Conservation (phyloP, 2,329 filamentous ascomycete species). For the Penicillium corylophilum region DNA sequence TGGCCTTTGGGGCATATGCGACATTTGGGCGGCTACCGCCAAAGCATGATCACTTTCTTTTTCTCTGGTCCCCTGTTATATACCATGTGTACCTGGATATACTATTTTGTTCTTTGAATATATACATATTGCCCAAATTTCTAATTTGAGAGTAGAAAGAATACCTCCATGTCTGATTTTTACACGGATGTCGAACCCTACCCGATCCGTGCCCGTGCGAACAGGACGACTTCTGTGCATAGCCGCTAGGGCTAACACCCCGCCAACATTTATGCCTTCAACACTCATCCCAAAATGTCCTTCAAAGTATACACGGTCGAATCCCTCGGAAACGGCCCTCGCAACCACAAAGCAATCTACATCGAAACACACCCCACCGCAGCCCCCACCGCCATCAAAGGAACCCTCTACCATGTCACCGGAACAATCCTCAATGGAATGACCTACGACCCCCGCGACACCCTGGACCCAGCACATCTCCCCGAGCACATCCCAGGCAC, state of each 20-base stretch:
- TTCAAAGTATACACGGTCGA: conserved; percentile 17
- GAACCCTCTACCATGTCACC: conserved; percentile 16
- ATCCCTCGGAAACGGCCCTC: conserved; percentile 7
- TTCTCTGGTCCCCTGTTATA: not conserved
- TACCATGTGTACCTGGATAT: conserved; percentile 7
- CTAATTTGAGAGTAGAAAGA: not conserved
- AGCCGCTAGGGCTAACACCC: not conserved
- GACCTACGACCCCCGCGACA: conserved; percentile 10
- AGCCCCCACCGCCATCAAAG: not conserved
- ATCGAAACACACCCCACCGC: conserved; percentile 15
- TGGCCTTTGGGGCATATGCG: conserved; percentile 45
- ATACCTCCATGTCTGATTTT: not conserved
- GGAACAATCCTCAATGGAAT: conserved; percentile 21
- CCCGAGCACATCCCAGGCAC: conserved; percentile 8
- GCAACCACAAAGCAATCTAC: conserved; percentile 19
- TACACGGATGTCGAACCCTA: not conserved
- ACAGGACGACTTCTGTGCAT: not conserved
- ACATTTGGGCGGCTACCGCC: conserved; percentile 46
- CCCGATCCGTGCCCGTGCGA: not conserved
- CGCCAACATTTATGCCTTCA: not conserved
- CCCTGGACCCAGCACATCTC: conserved; percentile 6
- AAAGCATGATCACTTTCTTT: conserved; percentile 5
- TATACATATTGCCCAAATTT: not conserved
- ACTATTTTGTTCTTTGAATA: conserved; percentile 4
- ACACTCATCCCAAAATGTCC: conserved; percentile 1